Evolutionary conservation across 2,329 filamentous ascomycete species (phyloP), one percentile per base, ranked within the genome.

Genomic region (Cladosporium sp.): DNA sequence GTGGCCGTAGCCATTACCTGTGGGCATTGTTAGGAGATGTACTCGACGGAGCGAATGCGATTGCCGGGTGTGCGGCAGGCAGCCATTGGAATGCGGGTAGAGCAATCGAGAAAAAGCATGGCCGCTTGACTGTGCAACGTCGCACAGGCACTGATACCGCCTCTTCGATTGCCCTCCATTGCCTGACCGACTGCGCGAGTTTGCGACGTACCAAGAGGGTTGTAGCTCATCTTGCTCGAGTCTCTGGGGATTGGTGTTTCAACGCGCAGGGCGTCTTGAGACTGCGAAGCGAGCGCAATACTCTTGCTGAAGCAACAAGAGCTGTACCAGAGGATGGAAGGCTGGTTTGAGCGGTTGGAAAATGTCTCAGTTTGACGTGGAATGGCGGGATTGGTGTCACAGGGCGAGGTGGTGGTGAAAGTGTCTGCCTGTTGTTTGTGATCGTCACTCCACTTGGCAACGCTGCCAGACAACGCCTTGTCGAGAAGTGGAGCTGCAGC

Each of bases 1-100:
- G 44, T 54, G 57, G 30, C 56, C 55, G 36, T 52, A 58, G 42
- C 47, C 49, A 44, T 47, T 53, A 41, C 45, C 55, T 57, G 41
- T 36, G 39, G 36, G 20, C 43, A 38, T 19, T 40, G 24, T 48
- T 48, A 48, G 47, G 18, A 32, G 11, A 24, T 36, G 37, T 15
- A 27, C 22, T 27, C 22, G 22, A 9, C 22, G 5, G 22, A 9
- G 22, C 32, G 7, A 36, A 36, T n/a, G 32, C 32, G 32, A 36
- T 40, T 20, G 9, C 29, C 27, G 8, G 9, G 38, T 18, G 11
- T 15, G 17, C 17, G 4, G 17, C 27, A 32, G 45, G 45, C 19
- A 7, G 37, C 17, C 37, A 36, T 18, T 48, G 45, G 45, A 48
- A 48, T 48, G 45, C 45, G 18, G 37, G 36, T 27, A 41, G 20